Evolutionary conservation across 768 basidiomycete species (phyloP), one percentile per base, ranked within the genome.

Genomic region (Gyrodon lividus): DNA sequence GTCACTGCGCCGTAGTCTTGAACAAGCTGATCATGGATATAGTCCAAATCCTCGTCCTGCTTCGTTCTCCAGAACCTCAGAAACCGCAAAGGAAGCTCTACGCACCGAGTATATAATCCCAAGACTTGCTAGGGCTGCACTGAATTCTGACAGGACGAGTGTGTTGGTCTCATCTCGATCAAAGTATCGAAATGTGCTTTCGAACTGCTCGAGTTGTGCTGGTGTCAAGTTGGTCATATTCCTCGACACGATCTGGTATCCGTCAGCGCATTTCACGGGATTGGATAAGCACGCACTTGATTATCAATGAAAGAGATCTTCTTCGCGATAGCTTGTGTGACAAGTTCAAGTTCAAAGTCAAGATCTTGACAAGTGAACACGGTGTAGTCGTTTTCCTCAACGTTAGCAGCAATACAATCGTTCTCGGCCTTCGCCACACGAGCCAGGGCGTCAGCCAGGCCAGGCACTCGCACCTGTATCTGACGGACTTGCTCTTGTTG

Each of bases 261-360:
- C 26, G 35, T 66, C 50, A 61, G 57, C 45, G 19, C 43, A 16
- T 6, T 17, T 52, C 22, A 59, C 46, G 16, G n/a, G n/a, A 4
- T 24, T 5, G 4, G 24, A 22, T 50, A 16, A 41, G 22, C n/a
- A 43, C 46, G 37, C 54, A 86, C 95, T 78, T 98, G 96, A 67
- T 98, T 98, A 60, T 98, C 94, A 48, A 97, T 88, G 67, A 98
- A 98, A 0, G 87, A 82, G n/a, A 95, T 82, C 76, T 97, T 92
- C 77, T 92, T 92, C 19, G 79, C 78, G 17, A 97, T 80, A 33
- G 84, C 87, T 60, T 88, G 87, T 39, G 84, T 80, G 19, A 96
- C 78, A 12, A 94, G 75, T 65, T 87, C 87, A 1, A 94, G 76
- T 70, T 98, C 95, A 57, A 94, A 97, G 51, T 86, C 84, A 37